A percentile compares a stretch with the other conserved stretches of the same genome.
Evolutionary conservation across 352 stramenopile genomes (phyloP).

Genomic region (Phytophthora palmivora): DNA sequence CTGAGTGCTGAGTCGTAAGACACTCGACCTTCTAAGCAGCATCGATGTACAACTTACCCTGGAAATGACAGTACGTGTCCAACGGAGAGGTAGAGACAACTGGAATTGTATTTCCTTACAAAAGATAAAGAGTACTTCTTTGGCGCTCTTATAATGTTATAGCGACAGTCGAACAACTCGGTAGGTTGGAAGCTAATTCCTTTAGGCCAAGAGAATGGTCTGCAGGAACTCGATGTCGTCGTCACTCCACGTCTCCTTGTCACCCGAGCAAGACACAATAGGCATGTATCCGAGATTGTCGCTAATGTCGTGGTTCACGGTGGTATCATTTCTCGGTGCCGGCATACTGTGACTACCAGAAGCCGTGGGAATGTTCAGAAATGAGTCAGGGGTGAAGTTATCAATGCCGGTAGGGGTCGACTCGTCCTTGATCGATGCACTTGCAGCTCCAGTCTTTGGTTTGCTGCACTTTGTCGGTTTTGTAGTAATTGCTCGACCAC

Average conservation of each 20-base stretch:
- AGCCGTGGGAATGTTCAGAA: slow-evolving; percentile 48
- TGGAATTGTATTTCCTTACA: slow-evolving; percentile 14
- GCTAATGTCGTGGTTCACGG: slow-evolving; percentile 36
- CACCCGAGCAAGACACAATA: slow-evolving; percentile 50
- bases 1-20: slow-evolving; percentile 2
- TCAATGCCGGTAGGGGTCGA: slow-evolving; percentile 67
- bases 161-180: slow-evolving; percentile 34
- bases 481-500: neutral
- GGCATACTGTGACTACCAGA: slow-evolving; percentile 6
- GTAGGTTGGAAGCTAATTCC: neutral
- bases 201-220: slow-evolving; percentile 69
- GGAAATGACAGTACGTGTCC: neutral
- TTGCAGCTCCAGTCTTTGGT: neutral
- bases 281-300: slow-evolving; percentile 52
- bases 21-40: slow-evolving; percentile 10
- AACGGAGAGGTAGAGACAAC: neutral
- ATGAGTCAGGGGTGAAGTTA: slow-evolving; percentile 63
- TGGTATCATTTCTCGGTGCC: slow-evolving; percentile 13
- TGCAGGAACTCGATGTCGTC: slow-evolving; percentile 86
- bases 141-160: slow-evolving; percentile 40
- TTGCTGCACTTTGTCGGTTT: neutral
- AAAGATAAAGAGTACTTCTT: slow-evolving; percentile 21
- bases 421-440: slow-evolving; percentile 20
- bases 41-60: neutral
- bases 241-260: slow-evolving; percentile 79